Evolutionary conservation across 1,284 basidiomycete species (phyloP), one percentile per base, ranked within the genome.

Genomic region (Sporisorium graminicola): DNA sequence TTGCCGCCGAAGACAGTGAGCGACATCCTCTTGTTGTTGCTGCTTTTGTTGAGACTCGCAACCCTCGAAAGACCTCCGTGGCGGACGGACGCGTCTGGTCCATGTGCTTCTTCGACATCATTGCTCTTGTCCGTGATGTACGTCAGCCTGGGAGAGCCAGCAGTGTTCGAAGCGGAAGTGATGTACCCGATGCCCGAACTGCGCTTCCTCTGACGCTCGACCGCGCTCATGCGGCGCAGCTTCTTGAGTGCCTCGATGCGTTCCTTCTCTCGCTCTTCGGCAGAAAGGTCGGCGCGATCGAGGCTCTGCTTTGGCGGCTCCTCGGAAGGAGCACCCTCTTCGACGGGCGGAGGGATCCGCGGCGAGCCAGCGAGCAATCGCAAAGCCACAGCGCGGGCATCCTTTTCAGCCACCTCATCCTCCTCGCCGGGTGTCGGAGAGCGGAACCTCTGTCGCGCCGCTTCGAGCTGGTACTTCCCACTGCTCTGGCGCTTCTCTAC

Each of bases 181-280:
- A 76, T 76, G 58, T 76, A 76, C 7, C 58, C 74, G 52, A 76
- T 76, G 5, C 74, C 74, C 24, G 74, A 76, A 44, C 37, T 76
- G 26, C 74, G 60, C 24, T 76, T 76, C 58, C 33, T 58, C 55
- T 76, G 60, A n/a, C 74, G 68, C 43, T 76, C 74, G 26, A 65
- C 29, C 1, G 74, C 68, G 49, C 74, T 76, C 74, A 76, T 76
- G 0, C 68, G 57, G 5, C 68, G 65, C 5, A 72, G 33, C 58
- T 59, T 66, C 52, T 76, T 76, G 55, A 75, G 67, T 16, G 73
- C 73, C 22, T 63, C 66, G 22, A 74, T 43, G 24, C 66, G 62
- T 65, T 74, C 66, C 56, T 69, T 58, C 53, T 74, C 66, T 18
- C 66, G 57, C 46, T 74, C 66, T 46, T 74, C 72, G 5, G 72